Base-by-base conservation (phyloP, 169 alveolate genomes). In the Plasmodium knowlesi region DNA sequence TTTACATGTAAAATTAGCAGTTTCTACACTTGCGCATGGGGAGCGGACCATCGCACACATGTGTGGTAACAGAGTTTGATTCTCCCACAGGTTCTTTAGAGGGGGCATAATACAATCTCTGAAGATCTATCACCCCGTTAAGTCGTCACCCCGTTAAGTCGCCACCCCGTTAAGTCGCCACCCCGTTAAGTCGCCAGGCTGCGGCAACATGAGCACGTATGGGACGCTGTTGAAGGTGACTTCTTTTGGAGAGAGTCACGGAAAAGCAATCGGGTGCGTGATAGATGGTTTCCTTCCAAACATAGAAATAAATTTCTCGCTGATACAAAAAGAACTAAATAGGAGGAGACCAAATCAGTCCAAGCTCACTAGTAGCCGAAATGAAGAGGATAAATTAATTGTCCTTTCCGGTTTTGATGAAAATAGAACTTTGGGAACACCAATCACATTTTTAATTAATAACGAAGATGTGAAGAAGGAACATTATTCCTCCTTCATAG, bases 311-410 rank as follows among this genome's bases (percentile, higher is more conserved):
- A 22, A 72, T 84, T 84, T 84, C 73, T 78, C 73, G 5, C 43
- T 72, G 37, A 84, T 84, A 46, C 84, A 84, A 46, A 84, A 50
- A 73, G 84, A 84, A 32, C 32, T 84, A 73, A 50, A 84, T 73
- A 84, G 92, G 76, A 72, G 92, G 32, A 84, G 84, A 72, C 92
- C 92, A 57, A 84, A 84, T 28, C 92, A 84, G 76, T 84, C 92
- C 5, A 84, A 84, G 76, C 61, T 84, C 30, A 84, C 92, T 19
- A 72, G 79, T 30, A 72, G 73, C 76, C 73, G 84, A 50, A 84
- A 84, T 41, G 83, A 84, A 10, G 10, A 43, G 37, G 92, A 84
- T 37, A 84, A 84, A 46, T 30, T 84, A 43, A n/a, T 84, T 37
- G 41, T 84, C 39, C 41, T 83, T 25, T 84, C 92, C 32, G 92